Conservation (phyloP, 768 basidiomycete genomes). For the Neoboletus magnificus region DNA sequence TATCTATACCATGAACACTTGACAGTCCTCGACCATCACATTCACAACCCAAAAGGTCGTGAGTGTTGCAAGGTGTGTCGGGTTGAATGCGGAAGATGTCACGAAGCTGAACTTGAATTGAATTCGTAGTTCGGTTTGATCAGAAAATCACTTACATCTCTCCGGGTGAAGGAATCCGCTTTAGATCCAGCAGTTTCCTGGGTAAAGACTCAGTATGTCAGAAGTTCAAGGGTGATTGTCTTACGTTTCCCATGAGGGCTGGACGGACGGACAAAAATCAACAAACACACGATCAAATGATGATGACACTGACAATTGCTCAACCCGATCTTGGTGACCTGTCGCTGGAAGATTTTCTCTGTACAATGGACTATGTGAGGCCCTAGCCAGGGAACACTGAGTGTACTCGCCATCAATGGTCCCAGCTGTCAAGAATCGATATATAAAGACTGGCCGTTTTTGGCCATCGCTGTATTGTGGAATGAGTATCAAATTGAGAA, state of each 20-base stretch:
- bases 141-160: conserved; percentile 57
- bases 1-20: background rate
- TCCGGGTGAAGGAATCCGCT: conserved; percentile 81
- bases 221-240: conserved; percentile 3
- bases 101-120: conserved; percentile 54
- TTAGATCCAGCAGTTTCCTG: conserved; percentile 54
- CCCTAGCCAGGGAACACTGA: background rate
- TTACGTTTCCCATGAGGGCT: conserved; percentile 74
- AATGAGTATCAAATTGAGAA: conserved; percentile 4
- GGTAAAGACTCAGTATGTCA: conserved; percentile 6
- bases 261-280: conserved; percentile 8
- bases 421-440: conserved; percentile 80
- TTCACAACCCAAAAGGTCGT: conserved; percentile 82
- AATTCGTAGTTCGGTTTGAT: background rate
- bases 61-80: conserved; percentile 82
- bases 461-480: conserved; percentile 76
- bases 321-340: conserved; percentile 90
- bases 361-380: conserved; percentile 5
- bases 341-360: conserved; percentile 93
- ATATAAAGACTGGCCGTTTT: conserved; percentile 86
- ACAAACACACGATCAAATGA: background rate
- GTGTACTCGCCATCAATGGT: conserved; percentile 75
- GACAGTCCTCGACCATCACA: conserved; percentile 42
- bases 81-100: conserved; percentile 90
- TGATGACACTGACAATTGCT: conserved; percentile 65